A percentile compares a stretch with the other conserved stretches of the same genome.
Evolutionary conservation across 495 filamentous ascomycete species (phyloP).

Genomic region (Lasiosphaeria hispida): DNA sequence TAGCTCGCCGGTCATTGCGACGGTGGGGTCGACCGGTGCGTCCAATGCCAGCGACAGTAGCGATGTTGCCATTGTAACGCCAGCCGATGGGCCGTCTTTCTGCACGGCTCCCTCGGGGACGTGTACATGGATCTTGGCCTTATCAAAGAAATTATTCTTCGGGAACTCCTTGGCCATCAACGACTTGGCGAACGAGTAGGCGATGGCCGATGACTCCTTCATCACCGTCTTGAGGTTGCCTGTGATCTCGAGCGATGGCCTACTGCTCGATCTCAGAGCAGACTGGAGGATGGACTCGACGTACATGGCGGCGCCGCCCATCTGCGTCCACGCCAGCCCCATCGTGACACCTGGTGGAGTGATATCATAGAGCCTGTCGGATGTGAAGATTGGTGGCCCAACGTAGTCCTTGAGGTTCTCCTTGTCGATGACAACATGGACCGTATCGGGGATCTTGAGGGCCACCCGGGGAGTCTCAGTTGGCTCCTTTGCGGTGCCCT

Average conservation of each 20-base stretch:
- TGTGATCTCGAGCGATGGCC: constrained; percentile 80
- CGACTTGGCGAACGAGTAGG: constrained; percentile 94
- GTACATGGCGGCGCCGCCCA: constrained; percentile 95
- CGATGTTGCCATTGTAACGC: constrained; percentile 95
- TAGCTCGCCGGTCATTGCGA: constrained; percentile 98
- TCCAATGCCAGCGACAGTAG: constrained; percentile 82
- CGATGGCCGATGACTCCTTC: constrained; percentile 93
- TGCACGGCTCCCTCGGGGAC: constrained; percentile 95
- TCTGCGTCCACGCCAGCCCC: constrained; percentile 97
- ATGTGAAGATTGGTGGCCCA: constrained; percentile 90
- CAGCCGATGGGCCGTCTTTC: constrained; percentile 94
- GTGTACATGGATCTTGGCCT: constrained; percentile 92
- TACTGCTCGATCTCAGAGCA: constrained; percentile 64
- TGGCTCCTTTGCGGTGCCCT: constrained; percentile 28
- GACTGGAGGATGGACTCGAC: constrained; percentile 94
- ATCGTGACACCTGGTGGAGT: constrained; percentile 97
- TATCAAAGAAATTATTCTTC: constrained; percentile 92
- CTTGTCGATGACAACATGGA: constrained; percentile 84
- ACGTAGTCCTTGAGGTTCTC: constrained; percentile 97
- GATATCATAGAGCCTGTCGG: constrained; percentile 90
- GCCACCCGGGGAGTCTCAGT: constrained; percentile 70
- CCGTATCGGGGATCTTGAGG: constrained; percentile 81
- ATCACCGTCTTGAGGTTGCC: constrained; percentile 96
- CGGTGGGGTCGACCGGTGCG: constrained; percentile 71
- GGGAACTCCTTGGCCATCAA: constrained; percentile 79